Evolutionary conservation across 192 early-diverging fungal species (phyloP).

Genomic region (Obelidium mucronatum): DNA sequence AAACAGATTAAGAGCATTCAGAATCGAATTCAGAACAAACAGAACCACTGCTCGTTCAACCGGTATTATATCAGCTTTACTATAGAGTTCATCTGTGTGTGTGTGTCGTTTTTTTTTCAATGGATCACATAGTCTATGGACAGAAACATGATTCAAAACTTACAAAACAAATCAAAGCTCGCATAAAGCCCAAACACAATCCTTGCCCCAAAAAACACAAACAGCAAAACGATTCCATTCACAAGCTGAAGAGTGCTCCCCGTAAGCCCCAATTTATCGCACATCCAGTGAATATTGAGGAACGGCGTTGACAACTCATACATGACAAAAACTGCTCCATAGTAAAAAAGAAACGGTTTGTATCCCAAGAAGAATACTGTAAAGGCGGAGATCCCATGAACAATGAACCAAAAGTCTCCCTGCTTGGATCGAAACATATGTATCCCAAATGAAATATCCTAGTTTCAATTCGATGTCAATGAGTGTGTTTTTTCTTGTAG

Average conservation of each 20-base stretch:
- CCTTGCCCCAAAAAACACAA: constrained; percentile 76
- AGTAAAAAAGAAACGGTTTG: constrained; percentile 84
- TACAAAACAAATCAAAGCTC: constrained; percentile 71
- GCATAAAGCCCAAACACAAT: constrained; percentile 82
- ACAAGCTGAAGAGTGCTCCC: constrained; percentile 78
- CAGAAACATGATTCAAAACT: no score
- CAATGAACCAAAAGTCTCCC: constrained; percentile 80
- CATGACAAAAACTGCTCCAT: constrained; percentile 86
- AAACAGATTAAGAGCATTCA: constrained; percentile 72
- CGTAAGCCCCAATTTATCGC: constrained; percentile 87
- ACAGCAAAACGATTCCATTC: constrained; percentile 81
- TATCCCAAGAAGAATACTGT: constrained; percentile 76
- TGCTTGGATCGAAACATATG: constrained; percentile 66
- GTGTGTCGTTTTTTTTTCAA: no score
- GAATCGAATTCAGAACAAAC: constrained; percentile 59
- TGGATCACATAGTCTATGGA: no score
- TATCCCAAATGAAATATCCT: constrained; percentile 92
- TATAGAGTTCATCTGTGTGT: no score
- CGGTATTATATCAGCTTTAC: no score
- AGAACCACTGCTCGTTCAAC: background rate
- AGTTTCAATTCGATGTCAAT: background rate
- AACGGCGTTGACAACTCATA: constrained; percentile 89
- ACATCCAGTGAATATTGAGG: constrained; percentile 90
- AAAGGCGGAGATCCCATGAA: constrained; percentile 81
- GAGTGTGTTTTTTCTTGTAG: background rate